Evolutionary conservation across 1,284 basidiomycete genomes (phyloP), one percentile per base, ranked within the genome.

Genomic region (Cutaneotrichosporon sp.): DNA sequence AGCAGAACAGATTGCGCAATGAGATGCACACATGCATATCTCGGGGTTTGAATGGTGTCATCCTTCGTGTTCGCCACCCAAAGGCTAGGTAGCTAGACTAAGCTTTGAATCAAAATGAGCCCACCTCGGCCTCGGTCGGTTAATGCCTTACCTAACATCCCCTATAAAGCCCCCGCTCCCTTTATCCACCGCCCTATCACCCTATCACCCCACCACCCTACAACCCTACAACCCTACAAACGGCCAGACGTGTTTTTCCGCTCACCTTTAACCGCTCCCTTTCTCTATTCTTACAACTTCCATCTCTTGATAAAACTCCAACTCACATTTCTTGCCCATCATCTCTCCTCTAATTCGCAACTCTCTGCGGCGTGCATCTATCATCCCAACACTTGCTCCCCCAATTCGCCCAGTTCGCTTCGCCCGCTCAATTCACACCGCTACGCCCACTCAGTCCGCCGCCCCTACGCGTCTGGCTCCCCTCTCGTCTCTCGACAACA

Each of bases 391-490:
- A 31, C 30, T 32, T 18, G 26, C 26, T 10, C 51, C 11, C 42
- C 30, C 51, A 51, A 51, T 34, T 30, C 31, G 51, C 18, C 18
- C 26, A 18, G 3, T 14, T 18, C 26, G 51, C 51, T 11, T 32
- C 51, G 51, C 51, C 4, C 51, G 51, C 31, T 53, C 51, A 31
- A 53, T 58, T 40, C 36, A 53, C 36, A 52, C 57, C 22, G 10
- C 61, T 11, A 56, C 38, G 14, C 57, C 50, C 30, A 55, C 46
- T 31, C 51, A 53, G 30, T 31, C 51, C 31, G 50, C 50, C 10
- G 18, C 51, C 16, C 34, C 60, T 16, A 51, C 40, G 6, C 59
- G 59, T 21, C 63, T 65, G 16, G 56, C 63, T 18, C 56, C 63
- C 32, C 60, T 65, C 50, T 50, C 59, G 3, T 40, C 58, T 4